Conservation (phyloP, 2,329 filamentous ascomycete genomes). For the Ophiostoma sp. region DNA sequence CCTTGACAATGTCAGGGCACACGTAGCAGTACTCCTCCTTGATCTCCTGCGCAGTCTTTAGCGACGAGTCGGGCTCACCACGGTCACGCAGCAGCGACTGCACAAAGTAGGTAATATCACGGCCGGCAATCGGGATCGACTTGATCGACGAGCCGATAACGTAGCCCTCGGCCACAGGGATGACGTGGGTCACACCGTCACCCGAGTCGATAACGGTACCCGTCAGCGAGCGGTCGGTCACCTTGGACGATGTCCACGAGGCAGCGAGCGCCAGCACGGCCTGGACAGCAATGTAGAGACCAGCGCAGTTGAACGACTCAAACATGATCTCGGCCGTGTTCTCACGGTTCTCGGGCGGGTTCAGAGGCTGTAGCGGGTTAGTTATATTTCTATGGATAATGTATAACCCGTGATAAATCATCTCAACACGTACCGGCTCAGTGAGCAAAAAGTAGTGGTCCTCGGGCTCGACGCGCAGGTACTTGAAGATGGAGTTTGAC, state of each 20-base stretch:
- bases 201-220: constrained; percentile 98
- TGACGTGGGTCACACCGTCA: constrained; percentile 98
- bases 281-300: constrained; percentile 97
- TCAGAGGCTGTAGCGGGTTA: constrained; percentile 66
- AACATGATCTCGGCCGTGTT: constrained; percentile 99
- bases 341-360: constrained; percentile 97
- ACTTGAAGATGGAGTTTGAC: constrained; percentile 99
- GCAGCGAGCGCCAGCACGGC: constrained; percentile 93
- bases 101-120: constrained; percentile 98
- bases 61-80: constrained; percentile 89
- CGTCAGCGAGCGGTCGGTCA: constrained; percentile 89
- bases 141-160: constrained; percentile 99
- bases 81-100: constrained; percentile 93
- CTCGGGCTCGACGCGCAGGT: constrained; percentile 93
- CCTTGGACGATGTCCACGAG: constrained; percentile 98
- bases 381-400: too few species aligned
- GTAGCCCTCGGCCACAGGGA: constrained; percentile 96
- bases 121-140: constrained; percentile 94
- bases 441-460: constrained; percentile 98
- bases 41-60: constrained; percentile 96
- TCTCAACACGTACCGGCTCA: constrained; percentile 65
- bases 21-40: constrained; percentile 99
- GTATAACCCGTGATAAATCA: too few species aligned
- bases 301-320: constrained; percentile 98
- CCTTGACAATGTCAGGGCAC: constrained; percentile 97